Base-by-base conservation (phyloP, 441 rosid species). In the Adansonia madagascariensis region DNA sequence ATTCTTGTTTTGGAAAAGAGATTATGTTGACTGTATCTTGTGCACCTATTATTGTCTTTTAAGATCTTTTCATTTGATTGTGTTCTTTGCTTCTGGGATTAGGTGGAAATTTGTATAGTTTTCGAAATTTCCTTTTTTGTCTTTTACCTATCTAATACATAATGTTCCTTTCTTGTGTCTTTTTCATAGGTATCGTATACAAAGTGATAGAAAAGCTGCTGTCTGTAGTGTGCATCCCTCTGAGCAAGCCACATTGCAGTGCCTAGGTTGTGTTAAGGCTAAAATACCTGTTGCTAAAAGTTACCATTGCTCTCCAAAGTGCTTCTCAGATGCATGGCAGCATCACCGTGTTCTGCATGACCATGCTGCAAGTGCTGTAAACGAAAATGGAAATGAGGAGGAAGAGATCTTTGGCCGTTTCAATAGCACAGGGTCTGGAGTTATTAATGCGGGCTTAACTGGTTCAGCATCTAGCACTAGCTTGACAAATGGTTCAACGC, bases 271-370 rank as follows among this genome's bases (percentile, higher is more conserved):
- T 80, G 86, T 96, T 65, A 94, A 97, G 84, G 97, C 98, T 63
- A 94, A 89, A 79, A 60, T 91, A 60, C 97, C 98, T 39, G 89
- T 92, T 41, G 78, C 93, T 18, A 97, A 93, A 80, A 97, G 99
- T 84, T 97, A 97, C 75, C 99, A 97, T 78, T 97, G 99, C 81
- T 88, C 98, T 7, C 88, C 99, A 0, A 94, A 90, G 84, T 97
- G 99, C 84, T 97, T 97, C 84, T 91, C 97, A 0, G 97, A 97
- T 87, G 97, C 98, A 52, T 97, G 99, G 99, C 97, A 94, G 84
- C 98, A 97, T 86, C 99, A 97, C 77, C 97, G 94, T 69, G 91
- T 88, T 78, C 82, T 97, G 73, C 99, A 97, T 82, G 98, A 94
- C 57, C 94, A 94, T 79, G 99, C 99, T 71, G 92, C 95, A 46